phyloP scores from a whole-genome alignment of 1,139 yeast species.

The Magnusiomyces ingens region DNA sequence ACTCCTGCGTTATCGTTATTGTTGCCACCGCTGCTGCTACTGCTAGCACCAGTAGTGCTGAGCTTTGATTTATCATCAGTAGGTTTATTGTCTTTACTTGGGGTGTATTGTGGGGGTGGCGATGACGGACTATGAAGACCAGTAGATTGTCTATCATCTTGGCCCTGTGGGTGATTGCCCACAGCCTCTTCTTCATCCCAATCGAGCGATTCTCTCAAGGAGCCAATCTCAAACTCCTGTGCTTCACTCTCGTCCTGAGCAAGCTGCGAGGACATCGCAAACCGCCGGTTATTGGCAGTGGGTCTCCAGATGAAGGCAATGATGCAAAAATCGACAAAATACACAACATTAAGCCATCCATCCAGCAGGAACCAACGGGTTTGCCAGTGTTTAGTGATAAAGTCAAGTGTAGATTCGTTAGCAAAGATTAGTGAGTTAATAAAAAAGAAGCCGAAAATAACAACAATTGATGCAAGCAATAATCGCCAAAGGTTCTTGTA shows the following conservation, averaged over 20 bases:
- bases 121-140: slow-evolving; percentile 5
- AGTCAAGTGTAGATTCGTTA: slow-evolving; percentile 66
- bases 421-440: slow-evolving; percentile 65
- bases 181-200: slow-evolving; percentile 31
- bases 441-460: slow-evolving; percentile 57
- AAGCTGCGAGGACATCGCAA: slow-evolving; percentile 90
- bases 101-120: slow-evolving; percentile 16
- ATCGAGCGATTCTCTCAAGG: slow-evolving; percentile 34
- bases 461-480: slow-evolving; percentile 57
- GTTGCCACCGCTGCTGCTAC: neutral
- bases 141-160: neutral
- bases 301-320: slow-evolving; percentile 96
- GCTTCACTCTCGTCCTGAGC: slow-evolving; percentile 71
- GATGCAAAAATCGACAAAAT: slow-evolving; percentile 74
- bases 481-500: slow-evolving; percentile 73
- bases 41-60: neutral
- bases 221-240: slow-evolving; percentile 47
- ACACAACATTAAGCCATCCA: slow-evolving; percentile 92
- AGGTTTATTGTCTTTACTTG: slow-evolving; percentile 3
- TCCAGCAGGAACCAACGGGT: slow-evolving; percentile 81
- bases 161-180: slow-evolving; percentile 7
- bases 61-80: slow-evolving; percentile 5
- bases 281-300: slow-evolving; percentile 87
- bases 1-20: neutral
- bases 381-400: slow-evolving; percentile 88